Percentiles rank a stretch among this genome's conserved stretches.
phyloP scores from a whole-genome alignment of 345 rosid genomes.

The Rhodamnia argentea region DNA sequence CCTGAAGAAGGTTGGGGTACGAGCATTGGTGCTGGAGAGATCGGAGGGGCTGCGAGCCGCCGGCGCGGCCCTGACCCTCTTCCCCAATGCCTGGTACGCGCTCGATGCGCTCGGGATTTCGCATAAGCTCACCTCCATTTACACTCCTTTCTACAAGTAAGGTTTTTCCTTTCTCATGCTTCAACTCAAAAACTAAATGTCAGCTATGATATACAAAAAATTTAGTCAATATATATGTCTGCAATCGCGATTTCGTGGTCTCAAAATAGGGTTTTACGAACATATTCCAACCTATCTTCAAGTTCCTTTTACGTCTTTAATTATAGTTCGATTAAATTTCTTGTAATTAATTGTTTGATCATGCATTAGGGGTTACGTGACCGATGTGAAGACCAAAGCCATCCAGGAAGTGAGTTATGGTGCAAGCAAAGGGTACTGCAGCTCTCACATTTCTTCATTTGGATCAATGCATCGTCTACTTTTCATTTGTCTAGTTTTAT shows the following conservation, averaged over 20 bases:
- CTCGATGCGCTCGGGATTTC: slow-evolving; percentile 35
- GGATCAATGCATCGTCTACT: not conserved
- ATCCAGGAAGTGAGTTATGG: not conserved
- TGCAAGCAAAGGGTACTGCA: not conserved
- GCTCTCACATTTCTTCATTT: not conserved
- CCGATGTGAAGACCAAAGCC: slow-evolving; percentile 14
- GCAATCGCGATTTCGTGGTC: not conserved
- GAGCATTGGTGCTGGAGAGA: slow-evolving; percentile 22
- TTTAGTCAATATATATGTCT: not conserved
- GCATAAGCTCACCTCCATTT: slow-evolving; percentile 21
- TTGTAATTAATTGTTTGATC: not conserved
- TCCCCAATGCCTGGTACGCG: slow-evolving; percentile 31
- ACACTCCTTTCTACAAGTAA: slow-evolving; percentile 2
- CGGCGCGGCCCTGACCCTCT: slow-evolving; percentile 23
- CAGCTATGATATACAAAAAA: not conserved
- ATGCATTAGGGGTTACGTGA: slow-evolving; percentile 4
- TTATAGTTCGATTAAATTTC: not conserved
- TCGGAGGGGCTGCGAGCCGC: slow-evolving; percentile 14
- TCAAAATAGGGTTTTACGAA: not conserved
- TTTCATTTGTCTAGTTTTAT: not conserved
- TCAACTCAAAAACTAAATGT: not conserved
- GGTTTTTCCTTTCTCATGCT: not conserved
- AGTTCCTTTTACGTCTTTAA: not conserved
- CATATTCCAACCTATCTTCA: not conserved
- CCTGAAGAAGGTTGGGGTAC: slow-evolving; percentile 20